Conservation (phyloP, 441 rosid species). For the Arabidopsis hybrid region DNA sequence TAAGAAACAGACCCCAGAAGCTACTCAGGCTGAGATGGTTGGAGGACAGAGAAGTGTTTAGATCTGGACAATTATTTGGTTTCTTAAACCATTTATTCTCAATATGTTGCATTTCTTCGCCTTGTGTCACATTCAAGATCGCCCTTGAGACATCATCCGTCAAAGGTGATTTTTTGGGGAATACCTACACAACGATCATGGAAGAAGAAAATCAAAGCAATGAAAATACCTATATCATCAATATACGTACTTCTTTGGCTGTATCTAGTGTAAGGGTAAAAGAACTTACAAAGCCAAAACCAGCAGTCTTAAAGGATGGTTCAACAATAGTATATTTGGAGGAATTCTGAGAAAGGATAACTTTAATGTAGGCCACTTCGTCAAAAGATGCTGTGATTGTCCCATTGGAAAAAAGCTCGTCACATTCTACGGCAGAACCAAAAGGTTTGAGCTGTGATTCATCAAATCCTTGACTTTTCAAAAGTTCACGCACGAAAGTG, state of each 20-base stretch:
- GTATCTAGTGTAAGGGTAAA: background rate
- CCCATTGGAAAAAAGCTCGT: conserved; percentile 45
- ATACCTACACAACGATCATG: conserved; percentile 45
- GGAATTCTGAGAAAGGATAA: conserved; percentile 48
- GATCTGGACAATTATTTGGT: conserved; percentile 42
- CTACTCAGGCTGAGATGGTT: conserved; percentile 47
- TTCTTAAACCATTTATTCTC: conserved; percentile 10
- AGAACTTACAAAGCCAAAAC: conserved; percentile 65
- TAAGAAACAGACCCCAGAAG: conserved; percentile 60
- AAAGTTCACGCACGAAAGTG: conserved; percentile 47
- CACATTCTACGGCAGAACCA: conserved; percentile 38
- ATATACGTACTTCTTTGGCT: too few species aligned
- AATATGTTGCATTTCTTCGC: conserved; percentile 35
- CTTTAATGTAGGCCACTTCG: conserved; percentile 52
- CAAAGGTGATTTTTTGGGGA: conserved; percentile 54
- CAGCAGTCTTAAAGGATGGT: conserved; percentile 55
- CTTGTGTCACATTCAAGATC: conserved; percentile 54
- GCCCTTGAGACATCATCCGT: conserved; percentile 53
- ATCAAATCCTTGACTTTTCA: conserved; percentile 28
- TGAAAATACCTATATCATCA: background rate
- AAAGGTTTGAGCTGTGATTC: conserved; percentile 35
- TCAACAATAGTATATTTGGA: conserved; percentile 51
- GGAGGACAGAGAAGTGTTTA: conserved; percentile 24
- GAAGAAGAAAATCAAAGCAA: background rate
- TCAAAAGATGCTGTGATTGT: conserved; percentile 54